These are phyloP conservation scores for Boletus rex-veris DNA, from an alignment of 768 basidiomycete species.

Conservation along the genomic window DNA sequence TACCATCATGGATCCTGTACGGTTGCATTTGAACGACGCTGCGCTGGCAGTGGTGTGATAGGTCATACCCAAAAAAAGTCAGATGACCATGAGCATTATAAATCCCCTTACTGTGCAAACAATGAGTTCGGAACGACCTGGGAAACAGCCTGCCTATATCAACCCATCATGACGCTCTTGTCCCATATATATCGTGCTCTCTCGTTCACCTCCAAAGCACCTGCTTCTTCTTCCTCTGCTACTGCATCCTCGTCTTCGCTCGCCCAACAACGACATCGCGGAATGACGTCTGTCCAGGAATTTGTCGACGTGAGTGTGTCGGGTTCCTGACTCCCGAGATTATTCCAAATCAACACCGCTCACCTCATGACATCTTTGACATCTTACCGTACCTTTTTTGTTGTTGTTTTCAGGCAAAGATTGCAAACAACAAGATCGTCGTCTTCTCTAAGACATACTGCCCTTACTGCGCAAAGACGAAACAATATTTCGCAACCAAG, in stretches of 20 bases:
- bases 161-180: background rate
- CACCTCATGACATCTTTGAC: constrained; percentile 21
- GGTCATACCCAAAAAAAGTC: too few relatives aligned
- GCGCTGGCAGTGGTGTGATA: too few relatives aligned
- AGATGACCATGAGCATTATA: too few relatives aligned
- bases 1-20: too few relatives aligned
- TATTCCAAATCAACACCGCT: background rate
- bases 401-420: constrained; percentile 40
- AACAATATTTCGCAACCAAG: constrained; percentile 40
- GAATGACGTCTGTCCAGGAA: constrained; percentile 30
- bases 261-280: constrained; percentile 5
- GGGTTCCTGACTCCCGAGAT: too few relatives aligned
- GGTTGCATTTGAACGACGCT: too few relatives aligned
- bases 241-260: constrained; percentile 30
- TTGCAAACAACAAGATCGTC: constrained; percentile 48
- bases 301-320: constrained; percentile 38
- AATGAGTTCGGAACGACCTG: background rate
- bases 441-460: constrained; percentile 63
- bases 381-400: constrained; percentile 23
- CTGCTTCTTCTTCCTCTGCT: constrained; percentile 11
- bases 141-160: too few relatives aligned
- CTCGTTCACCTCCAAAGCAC: constrained; percentile 3
- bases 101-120: too few relatives aligned
- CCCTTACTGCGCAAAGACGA: constrained; percentile 49
- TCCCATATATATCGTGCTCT: constrained; percentile 25